phyloP scores from a whole-genome alignment of 345 rosid genomes.

The Brassica juncea region DNA sequence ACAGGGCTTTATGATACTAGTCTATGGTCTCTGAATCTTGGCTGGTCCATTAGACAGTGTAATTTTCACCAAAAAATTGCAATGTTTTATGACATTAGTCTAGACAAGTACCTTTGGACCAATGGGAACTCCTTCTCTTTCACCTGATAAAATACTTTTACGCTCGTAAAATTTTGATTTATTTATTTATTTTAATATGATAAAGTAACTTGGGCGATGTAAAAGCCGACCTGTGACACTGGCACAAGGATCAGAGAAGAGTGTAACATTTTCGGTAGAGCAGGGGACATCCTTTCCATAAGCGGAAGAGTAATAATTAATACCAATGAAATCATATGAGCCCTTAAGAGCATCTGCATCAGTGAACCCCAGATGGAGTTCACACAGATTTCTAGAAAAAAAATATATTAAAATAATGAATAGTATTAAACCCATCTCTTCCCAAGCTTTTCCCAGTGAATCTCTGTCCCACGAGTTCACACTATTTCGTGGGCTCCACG shows the following conservation, averaged over 20 bases:
- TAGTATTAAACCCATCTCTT: no score
- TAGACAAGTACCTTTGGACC: conserved; percentile 1
- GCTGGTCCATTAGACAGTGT: neutral
- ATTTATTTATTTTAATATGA: no score
- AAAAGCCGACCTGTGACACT: neutral
- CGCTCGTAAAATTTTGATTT: no score
- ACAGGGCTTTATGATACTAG: neutral
- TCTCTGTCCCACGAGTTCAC: no score
- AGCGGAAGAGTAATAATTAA: neutral
- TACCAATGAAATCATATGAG: neutral
- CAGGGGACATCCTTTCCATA: neutral
- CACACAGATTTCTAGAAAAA: no score
- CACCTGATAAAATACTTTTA: neutral
- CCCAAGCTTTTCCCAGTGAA: no score
- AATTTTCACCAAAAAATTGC: neutral
- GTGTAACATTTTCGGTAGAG: neutral
- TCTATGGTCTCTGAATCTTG: neutral
- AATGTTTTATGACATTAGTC: neutral
- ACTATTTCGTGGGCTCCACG: no score
- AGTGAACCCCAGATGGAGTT: no score
- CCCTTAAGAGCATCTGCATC: neutral
- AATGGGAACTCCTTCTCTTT: neutral
- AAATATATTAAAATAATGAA: no score
- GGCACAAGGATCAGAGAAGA: neutral
- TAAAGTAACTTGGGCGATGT: neutral